Evolutionary conservation across 495 filamentous ascomycete species (phyloP).

Genomic region (Aspergillus ellipticus): DNA sequence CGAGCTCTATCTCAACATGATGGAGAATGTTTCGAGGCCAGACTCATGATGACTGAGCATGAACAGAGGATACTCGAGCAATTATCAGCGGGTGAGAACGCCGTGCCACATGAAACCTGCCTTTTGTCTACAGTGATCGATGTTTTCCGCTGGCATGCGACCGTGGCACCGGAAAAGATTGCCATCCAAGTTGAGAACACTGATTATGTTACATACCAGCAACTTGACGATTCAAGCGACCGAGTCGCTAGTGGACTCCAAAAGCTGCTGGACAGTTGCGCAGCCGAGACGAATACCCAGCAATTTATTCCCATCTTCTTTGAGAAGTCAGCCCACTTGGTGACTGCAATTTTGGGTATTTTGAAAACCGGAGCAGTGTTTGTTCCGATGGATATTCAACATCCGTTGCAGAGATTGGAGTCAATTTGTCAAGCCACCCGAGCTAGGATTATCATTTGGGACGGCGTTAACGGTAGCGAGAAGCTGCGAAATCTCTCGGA

Average conservation of each 20-base stretch:
- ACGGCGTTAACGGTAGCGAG: not conserved
- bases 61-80: not conserved
- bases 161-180: conserved; percentile 2
- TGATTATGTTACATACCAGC: conserved; percentile 1
- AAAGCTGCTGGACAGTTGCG: not conserved
- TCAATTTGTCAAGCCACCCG: not conserved
- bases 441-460: conserved; percentile 3
- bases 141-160: not conserved
- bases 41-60: not conserved
- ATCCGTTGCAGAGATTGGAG: not conserved
- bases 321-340: conserved; percentile 5
- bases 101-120: not conserved
- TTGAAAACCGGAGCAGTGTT: conserved; percentile 4
- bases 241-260: not conserved
- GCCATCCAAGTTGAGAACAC: conserved; percentile 1
- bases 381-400: conserved; percentile 2
- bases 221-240: not conserved
- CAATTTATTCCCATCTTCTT: conserved; percentile 1
- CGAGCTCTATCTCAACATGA: not conserved
- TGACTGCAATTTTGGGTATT: conserved; percentile 1
- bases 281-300: not conserved
- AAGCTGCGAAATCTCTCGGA: not conserved
- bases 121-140: not conserved
- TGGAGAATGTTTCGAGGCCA: not conserved
- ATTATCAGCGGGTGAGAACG: not conserved